phyloP scores from a whole-genome alignment of 768 basidiomycete genomes.

The Tulasnella sp. region DNA sequence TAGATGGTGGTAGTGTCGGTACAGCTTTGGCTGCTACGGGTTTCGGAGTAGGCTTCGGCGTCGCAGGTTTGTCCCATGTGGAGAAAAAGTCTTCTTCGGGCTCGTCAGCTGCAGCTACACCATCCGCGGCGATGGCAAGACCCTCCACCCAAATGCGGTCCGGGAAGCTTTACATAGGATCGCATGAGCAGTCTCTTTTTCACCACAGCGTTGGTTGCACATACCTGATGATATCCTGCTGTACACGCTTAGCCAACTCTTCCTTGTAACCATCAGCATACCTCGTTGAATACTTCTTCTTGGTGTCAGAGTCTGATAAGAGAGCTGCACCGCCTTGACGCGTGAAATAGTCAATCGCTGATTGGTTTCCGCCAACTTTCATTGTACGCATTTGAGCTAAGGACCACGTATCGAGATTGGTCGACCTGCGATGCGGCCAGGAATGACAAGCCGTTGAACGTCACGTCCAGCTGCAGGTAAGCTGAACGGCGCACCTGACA shows the following conservation, averaged over 20 bases:
- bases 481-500: constrained; percentile 55
- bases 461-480: background rate
- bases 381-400: constrained; percentile 82
- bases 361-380: constrained; percentile 90
- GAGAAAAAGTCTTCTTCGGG: constrained; percentile 92
- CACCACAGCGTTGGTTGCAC: constrained; percentile 19
- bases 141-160: constrained; percentile 75
- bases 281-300: constrained; percentile 81
- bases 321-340: constrained; percentile 72
- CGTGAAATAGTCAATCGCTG: constrained; percentile 79
- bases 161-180: constrained; percentile 46
- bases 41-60: constrained; percentile 36
- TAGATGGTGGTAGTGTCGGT: constrained; percentile 22
- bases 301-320: constrained; percentile 61
- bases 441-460: background rate
- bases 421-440: constrained; percentile 49
- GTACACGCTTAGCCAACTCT: constrained; percentile 69
- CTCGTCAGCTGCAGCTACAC: constrained; percentile 29
- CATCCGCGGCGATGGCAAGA: constrained; percentile 35
- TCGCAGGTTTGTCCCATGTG: constrained; percentile 82
- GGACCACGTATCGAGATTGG: constrained; percentile 93
- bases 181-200: background rate
- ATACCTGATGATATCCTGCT: constrained; percentile 62
- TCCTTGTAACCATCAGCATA: constrained; percentile 87
- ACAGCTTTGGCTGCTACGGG: constrained; percentile 40